Base-by-base conservation (phyloP, 2,329 filamentous ascomycete genomes). In the Ascochyta fabae region DNA sequence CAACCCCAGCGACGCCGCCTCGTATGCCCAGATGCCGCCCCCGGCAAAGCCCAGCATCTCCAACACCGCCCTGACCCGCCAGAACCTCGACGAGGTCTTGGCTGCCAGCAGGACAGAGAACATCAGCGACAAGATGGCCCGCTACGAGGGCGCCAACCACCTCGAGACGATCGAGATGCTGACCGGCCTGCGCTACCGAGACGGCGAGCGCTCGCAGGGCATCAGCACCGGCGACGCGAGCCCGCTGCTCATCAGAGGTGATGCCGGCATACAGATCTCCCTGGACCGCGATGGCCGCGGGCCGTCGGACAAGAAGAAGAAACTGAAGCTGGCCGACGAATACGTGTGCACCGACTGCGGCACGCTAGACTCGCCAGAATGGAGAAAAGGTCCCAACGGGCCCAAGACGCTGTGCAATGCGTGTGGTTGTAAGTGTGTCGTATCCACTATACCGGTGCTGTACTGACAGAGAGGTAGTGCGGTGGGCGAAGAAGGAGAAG, bases 261-360 rank as follows among this genome's bases (percentile, higher is more conserved):
- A 96, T 72, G 91, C 86, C 8, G 92, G 92, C 45, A 94, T 96
- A 58, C 89, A 90, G 7, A 95, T 96, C 47, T 86, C 91, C 0
- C 78, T 90, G 31, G 92, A 96, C 62, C 86, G 92, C 60, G 91
- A 95, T 56, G 83, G 84, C 13, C 81, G 88, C 44, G 77, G 73
- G 19, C 83, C 83, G 12, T 87, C 85, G 0, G 93, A 96, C 76
- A 96, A 88, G 73, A 88, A 96, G 81, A 90, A 90, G 80, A 96
- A 96, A 74, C 80, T 91, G 42, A 96, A 96, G 74, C 83, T 83
- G 39, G 81, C 82, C 9, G 84, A 96, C 70, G 93, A 97, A 80
- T 97, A 97, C 72, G 91, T 96, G 34, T 98, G 94, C 76, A 94
- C 91, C 1, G 94, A 97, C 75, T 98, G 94, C 77, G 93, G 94